Evolutionary conservation across 108 stramenopile species (phyloP).

Genomic region (Fragilaria radians): DNA sequence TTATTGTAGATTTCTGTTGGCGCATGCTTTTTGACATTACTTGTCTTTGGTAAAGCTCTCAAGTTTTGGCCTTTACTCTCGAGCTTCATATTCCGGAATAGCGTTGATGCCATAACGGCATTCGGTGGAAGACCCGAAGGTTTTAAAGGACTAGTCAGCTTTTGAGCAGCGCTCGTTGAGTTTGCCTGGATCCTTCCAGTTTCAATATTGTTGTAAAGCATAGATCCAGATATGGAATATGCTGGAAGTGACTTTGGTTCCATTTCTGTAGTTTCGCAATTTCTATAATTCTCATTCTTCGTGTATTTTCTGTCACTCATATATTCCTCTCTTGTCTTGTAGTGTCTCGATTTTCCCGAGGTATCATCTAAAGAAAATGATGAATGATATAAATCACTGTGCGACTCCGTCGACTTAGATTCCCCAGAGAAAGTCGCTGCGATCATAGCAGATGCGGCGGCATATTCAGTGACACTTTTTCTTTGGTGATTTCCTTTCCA

Average conservation of each 20-base stretch:
- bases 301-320: too few species aligned
- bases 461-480: background rate
- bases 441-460: background rate
- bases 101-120: slow-evolving; percentile 42
- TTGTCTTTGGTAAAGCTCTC: background rate
- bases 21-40: background rate
- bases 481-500: background rate
- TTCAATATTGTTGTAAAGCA: slow-evolving; percentile 5
- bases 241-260: background rate
- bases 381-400: background rate
- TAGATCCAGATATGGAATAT: slow-evolving; percentile 6
- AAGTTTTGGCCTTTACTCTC: background rate
- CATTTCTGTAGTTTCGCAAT: background rate
- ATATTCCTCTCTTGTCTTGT: background rate
- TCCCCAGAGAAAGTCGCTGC: background rate
- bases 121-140: slow-evolving; percentile 39
- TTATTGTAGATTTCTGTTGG: background rate
- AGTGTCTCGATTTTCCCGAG: background rate
- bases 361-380: background rate
- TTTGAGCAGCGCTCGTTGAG: background rate
- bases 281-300: background rate
- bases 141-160: slow-evolving; percentile 13
- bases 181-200: background rate
- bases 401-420: background rate
- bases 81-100: slow-evolving; percentile 19